Evolutionary conservation across 805 yeast genomes (phyloP), one percentile per base, ranked within the genome.

Genomic region (Phaffomyces thermotolerans): DNA sequence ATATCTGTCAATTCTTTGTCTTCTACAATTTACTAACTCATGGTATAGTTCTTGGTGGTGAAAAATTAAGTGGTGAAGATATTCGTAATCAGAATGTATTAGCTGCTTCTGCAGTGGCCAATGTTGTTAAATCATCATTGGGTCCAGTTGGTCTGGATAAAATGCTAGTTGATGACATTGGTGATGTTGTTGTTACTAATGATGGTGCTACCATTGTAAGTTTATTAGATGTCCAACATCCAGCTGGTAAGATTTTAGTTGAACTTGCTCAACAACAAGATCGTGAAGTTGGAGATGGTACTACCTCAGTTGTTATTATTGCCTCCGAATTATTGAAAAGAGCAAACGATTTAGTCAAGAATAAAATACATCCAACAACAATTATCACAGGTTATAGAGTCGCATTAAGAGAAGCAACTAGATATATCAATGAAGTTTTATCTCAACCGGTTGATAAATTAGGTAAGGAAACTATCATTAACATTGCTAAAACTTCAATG

Each of bases 121-220:
- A 93, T 64, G 76, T 93, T 46, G 99, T 91, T 37, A 91, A 91
- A 65, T 82, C 96, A 13, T 90, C 98, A 2, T 71, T 93, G 45
- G 99, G 99, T 5, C 99, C 99, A 8, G 98, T 93, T 31, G 99
- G 99, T 24, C 73, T 93, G 42, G 99, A 93, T 69, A 93, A 93
- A 70, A 93, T 93, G 96, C 75, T 93, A 39, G 99, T 93, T 34
- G 99, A 93, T 66, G 99, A 93, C 59, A 95, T 93, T 66, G 99
- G 99, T 51, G 99, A 95, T 67, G 97, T 93, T 37, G 90, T 96
- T 6, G 97, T 93, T 40, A 93, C 99, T 37, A 93, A 93, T 66
- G 99, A 93, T 66, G 99, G 99, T 52, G 99, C 99, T 47, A 93
- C 99, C 5, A 93, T 93, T 57, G 71, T 93, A 51, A 76, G 88